Evolutionary conservation across 257 asterid genomes (phyloP).

Genomic region (Capsicum baccatum): DNA sequence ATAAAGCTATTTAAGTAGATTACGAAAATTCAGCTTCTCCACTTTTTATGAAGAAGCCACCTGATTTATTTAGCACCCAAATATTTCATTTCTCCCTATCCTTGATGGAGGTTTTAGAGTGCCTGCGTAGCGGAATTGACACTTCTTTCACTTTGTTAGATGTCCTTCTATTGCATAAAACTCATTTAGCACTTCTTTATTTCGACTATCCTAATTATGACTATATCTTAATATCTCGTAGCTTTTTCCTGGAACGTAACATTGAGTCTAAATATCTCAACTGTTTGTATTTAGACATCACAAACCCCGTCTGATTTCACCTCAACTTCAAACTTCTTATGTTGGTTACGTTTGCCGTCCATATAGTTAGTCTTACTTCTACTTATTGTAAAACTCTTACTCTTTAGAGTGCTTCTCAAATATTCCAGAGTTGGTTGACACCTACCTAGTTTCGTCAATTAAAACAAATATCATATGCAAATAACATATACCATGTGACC

Average conservation of each 20-base stretch:
- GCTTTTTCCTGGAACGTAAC: neutral
- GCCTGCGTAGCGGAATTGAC: neutral
- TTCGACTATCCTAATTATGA: neutral
- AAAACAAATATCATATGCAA: neutral
- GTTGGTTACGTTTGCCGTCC: neutral
- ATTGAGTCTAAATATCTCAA: neutral
- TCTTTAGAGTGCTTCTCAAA: no score
- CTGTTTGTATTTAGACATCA: neutral
- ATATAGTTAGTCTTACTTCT: neutral
- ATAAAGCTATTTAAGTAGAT: neutral
- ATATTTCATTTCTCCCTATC: neutral
- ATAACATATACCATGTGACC: neutral
- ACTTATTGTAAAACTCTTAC: no score
- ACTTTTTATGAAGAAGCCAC: slow-evolving; percentile 19
- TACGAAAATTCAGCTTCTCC: neutral
- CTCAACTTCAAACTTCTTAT: neutral
- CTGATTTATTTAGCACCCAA: neutral
- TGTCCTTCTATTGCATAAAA: neutral
- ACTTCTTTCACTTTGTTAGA: neutral
- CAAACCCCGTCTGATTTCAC: neutral
- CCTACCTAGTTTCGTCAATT: no score
- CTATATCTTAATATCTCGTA: neutral
- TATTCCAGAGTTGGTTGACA: no score
- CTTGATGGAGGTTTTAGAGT: no score
- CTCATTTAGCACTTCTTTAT: neutral